A percentile compares a stretch with the other conserved stretches of the same genome.
These are phyloP conservation scores for Penicillium aurantiogriseum DNA, from an alignment of 2,329 filamentous ascomycete genomes.

Conservation along the genomic window DNA sequence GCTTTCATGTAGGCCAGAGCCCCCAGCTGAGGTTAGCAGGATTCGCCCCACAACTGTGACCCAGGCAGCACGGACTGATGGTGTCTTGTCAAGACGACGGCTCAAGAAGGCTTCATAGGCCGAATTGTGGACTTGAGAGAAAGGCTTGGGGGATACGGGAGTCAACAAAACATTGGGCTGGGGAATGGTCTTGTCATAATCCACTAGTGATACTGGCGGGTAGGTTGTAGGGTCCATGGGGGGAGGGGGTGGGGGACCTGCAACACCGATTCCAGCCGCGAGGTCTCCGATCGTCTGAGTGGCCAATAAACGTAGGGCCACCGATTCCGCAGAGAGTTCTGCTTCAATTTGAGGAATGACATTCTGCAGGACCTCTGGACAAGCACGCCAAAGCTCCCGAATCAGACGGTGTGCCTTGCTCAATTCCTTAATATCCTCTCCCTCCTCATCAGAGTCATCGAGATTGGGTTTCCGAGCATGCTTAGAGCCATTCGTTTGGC, in stretches of 20 bases:
- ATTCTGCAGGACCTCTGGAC: conserved; percentile 82
- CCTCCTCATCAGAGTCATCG: conserved; percentile 66
- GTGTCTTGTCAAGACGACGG: conserved; percentile 81
- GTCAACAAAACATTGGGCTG: conserved; percentile 67
- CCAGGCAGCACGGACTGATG: conserved; percentile 81
- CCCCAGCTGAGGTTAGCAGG: conserved; percentile 84
- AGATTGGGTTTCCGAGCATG: conserved; percentile 49
- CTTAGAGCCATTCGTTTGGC: conserved; percentile 54
- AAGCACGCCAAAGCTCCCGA: conserved; percentile 89
- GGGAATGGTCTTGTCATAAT: conserved; percentile 51
- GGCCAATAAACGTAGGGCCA: conserved; percentile 79
- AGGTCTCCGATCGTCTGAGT: conserved; percentile 95
- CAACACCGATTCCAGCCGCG: conserved; percentile 87
- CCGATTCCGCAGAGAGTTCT: conserved; percentile 85
- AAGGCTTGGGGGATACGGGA: conserved; percentile 83
- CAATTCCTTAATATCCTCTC: conserved; percentile 82
- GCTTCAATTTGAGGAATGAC: conserved; percentile 92
- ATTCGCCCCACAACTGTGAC: conserved; percentile 80
- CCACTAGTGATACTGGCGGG: conserved; percentile 57
- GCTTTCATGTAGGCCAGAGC: conserved; percentile 78
- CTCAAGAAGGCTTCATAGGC: conserved; percentile 84
- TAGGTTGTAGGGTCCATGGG: conserved; percentile 78
- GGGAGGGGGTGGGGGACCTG: conserved; percentile 73
- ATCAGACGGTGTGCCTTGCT: conserved; percentile 86
- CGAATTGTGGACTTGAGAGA: conserved; percentile 73